These are phyloP conservation scores for Mentha longifolia DNA, from an alignment of 257 asterid genomes.

Conservation along the genomic window DNA sequence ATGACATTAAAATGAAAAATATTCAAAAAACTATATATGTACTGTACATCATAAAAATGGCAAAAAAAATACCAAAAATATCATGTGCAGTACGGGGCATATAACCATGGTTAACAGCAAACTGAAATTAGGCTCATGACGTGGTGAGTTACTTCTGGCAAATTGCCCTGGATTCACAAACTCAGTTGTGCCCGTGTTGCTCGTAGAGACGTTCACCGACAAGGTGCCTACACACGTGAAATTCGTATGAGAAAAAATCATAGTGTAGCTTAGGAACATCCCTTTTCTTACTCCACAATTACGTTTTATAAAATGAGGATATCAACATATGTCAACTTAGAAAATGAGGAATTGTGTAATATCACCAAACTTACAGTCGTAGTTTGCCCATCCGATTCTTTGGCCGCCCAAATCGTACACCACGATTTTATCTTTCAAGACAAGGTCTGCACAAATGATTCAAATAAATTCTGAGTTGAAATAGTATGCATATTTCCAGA, in stretches of 20 bases:
- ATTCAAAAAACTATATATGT: neutral
- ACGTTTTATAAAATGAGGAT: neutral
- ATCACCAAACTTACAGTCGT: slow-evolving; percentile 77
- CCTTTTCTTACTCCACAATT: neutral
- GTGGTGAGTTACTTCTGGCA: slow-evolving; percentile 38
- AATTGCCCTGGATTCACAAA: slow-evolving; percentile 74
- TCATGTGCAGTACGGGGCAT: slow-evolving; percentile 49
- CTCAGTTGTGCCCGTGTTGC: slow-evolving; percentile 65
- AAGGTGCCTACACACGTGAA: slow-evolving; percentile 57
- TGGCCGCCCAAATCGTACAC: slow-evolving; percentile 86
- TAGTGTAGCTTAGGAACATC: neutral
- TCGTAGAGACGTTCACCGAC: slow-evolving; percentile 75
- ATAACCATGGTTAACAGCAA: slow-evolving; percentile 28
- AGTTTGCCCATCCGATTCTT: slow-evolving; percentile 88
- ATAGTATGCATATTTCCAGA: neutral
- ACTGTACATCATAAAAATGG: slow-evolving; percentile 48
- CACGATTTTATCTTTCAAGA: slow-evolving; percentile 83
- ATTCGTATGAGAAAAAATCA: neutral
- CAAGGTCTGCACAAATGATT: slow-evolving; percentile 64
- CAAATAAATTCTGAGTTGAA: neutral
- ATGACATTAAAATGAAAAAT: slow-evolving; percentile 19
- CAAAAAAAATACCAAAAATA: slow-evolving; percentile 39
- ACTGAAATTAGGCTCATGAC: slow-evolving; percentile 27
- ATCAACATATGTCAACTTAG: neutral
- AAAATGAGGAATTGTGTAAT: neutral